These are phyloP conservation scores for Termitomyces sp. DNA, from an alignment of 768 basidiomycete genomes.

Conservation along the genomic window DNA sequence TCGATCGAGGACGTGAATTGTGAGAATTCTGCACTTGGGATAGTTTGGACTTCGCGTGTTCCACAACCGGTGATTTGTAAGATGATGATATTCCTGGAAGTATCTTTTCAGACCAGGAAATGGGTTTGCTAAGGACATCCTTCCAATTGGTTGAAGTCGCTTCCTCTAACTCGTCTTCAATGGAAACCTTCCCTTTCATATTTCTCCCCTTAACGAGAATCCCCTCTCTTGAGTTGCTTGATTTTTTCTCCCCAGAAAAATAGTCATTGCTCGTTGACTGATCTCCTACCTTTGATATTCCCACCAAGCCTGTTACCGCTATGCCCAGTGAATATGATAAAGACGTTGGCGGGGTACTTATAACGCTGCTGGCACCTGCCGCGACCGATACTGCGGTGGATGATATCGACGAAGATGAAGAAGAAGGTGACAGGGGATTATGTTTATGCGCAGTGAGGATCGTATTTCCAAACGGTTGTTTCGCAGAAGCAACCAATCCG, in stretches of 20 bases:
- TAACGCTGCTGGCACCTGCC: constrained; percentile 33
- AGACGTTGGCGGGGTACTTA: constrained; percentile 57
- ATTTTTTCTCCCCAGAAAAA: constrained; percentile 8
- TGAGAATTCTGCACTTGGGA: constrained; percentile 17
- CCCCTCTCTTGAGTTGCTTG: constrained; percentile 18
- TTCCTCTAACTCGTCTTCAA: constrained; percentile 25
- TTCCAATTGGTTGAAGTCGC: constrained; percentile 35
- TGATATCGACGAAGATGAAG: constrained; percentile 47
- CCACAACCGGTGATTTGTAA: constrained; percentile 27
- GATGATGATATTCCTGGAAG: constrained; percentile 31
- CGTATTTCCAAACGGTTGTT: constrained; percentile 10
- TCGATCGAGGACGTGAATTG: constrained; percentile 33
- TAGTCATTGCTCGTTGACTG: neutral
- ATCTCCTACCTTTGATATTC: constrained; percentile 24
- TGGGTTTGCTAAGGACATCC: constrained; percentile 20
- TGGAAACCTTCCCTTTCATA: constrained; percentile 24
- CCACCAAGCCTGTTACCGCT: constrained; percentile 33
- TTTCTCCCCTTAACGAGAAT: constrained; percentile 26
- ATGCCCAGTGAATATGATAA: constrained; percentile 42
- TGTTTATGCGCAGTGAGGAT: constrained; percentile 9
- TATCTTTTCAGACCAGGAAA: constrained; percentile 34
- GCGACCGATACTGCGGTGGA: constrained; percentile 33
- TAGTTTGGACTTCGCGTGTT: constrained; percentile 26
- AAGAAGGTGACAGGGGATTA: constrained; percentile 25
- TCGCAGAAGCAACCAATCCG: constrained; percentile 27